Evolutionary conservation across 768 basidiomycete genomes (phyloP).

Genomic region (Ramaria sp.): DNA sequence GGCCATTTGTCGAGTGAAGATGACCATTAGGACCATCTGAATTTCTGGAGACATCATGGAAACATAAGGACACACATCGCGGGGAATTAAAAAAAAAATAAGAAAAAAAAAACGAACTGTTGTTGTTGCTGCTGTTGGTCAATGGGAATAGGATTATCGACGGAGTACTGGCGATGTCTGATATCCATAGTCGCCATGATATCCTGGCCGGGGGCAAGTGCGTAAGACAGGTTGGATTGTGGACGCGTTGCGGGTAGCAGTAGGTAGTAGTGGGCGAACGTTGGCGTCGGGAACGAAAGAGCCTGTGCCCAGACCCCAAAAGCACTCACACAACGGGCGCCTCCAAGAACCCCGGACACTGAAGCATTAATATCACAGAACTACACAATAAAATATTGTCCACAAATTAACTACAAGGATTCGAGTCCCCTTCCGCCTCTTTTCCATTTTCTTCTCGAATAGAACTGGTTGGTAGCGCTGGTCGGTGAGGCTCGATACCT

Average conservation of each 20-base stretch:
- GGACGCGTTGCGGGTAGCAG: conserved; percentile 11
- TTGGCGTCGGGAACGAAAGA: not conserved
- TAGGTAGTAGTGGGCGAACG: conserved; percentile 7
- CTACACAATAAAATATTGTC: conserved; percentile 1
- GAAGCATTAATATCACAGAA: not conserved
- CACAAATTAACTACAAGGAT: not conserved
- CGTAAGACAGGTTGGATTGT: conserved; percentile 6
- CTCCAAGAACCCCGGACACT: not conserved
- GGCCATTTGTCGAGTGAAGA: conserved; percentile 1
- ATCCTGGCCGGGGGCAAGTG: conserved; percentile 3
- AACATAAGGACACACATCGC: conserved; percentile 7
- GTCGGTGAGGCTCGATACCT: not conserved
- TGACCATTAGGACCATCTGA: not conserved
- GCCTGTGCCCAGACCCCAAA: not conserved
- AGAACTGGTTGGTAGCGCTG: not conserved
- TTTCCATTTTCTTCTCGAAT: not conserved
- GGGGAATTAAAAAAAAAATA: not conserved
- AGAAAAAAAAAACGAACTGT: not conserved
- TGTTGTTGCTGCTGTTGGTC: conserved; percentile 6
- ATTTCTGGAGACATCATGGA: conserved; percentile 2
- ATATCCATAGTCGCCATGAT: conserved; percentile 11
- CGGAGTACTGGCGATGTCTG: conserved; percentile 9
- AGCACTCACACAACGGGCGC: not conserved
- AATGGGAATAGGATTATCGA: conserved; percentile 8
- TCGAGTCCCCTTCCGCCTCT: not conserved